Evolutionary conservation across 108 stramenopile genomes (phyloP), one percentile per base, ranked within the genome.

Genomic region (Phaeodactylum tricornutum): DNA sequence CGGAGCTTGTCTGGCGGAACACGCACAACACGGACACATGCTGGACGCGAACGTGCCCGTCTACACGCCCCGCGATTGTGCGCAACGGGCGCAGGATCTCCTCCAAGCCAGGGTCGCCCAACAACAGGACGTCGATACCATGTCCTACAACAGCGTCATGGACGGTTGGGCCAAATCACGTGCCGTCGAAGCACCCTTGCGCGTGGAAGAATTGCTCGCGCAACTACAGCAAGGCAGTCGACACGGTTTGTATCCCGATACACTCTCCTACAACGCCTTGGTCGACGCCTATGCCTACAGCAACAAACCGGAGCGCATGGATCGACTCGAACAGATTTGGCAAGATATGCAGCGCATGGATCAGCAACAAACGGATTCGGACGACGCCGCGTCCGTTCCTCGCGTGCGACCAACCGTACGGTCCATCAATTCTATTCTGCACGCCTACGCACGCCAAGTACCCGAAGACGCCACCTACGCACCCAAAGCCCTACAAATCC

Each of bases 261-360:
- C 71, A 0, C 61, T 68, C 37, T 71, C 73, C 22, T 81, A 71
- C 61, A 62, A 62, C 47, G 44, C 48, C 11, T 70, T 84, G 19
- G 59, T 84, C 35, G 83, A 84, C 65, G 79, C 76, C 36, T 74
- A 69, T 71, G 83, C 78, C 12, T 61, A 61, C 23, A 55, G 53
- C 16, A 42, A 47, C 25, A 38, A 47, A 44, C 28, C 20, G 38
- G 60, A 69, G 45, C 44, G 41, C 6, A 23, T 69, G 20, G 50
- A 61, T 1, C 47, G 50, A 22, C 29, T 61, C 12, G 14, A 22
- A 8, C 44, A 61, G 48, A 57, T 69, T 24, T 69, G 40, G 36
- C 22, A 50, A 27, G 50, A 69, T 37, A 69, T 69, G 60, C n/a
- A n/a, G n/a, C n/a, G n/a, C n/a, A n/a, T n/a, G n/a, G n/a, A n/a